A percentile compares a stretch with the other conserved stretches of the same genome.
These are phyloP conservation scores for Nigrograna mackinnonii DNA, from an alignment of 2,329 filamentous ascomycete genomes.

Conservation along the genomic window DNA sequence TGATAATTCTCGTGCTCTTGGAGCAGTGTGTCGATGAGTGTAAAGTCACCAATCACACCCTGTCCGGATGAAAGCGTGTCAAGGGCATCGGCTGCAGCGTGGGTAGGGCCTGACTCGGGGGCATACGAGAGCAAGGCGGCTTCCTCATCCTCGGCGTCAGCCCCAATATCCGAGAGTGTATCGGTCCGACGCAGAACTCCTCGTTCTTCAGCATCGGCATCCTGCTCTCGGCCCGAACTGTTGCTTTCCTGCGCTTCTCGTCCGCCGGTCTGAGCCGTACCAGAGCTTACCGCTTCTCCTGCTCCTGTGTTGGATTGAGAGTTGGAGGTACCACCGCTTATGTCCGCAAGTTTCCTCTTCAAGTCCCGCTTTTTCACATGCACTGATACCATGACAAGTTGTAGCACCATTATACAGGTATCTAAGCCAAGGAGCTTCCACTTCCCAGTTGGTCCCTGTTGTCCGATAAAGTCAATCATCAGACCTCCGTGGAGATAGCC, in stretches of 20 bases:
- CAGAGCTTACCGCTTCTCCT: conserved; percentile 2
- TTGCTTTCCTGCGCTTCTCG: conserved; percentile 9
- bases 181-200: conserved; percentile 52
- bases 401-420: conserved; percentile 56
- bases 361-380: conserved; percentile 56
- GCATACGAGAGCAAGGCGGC: conserved; percentile 29
- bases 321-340: conserved; percentile 22
- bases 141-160: conserved; percentile 43
- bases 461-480: conserved; percentile 67
- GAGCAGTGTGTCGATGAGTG: conserved; percentile 44
- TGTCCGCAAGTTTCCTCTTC: conserved; percentile 40
- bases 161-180: conserved; percentile 40
- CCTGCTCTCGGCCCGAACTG: conserved; percentile 46
- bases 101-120: conserved; percentile 22
- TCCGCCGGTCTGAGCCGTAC: conserved; percentile 10
- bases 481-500: conserved; percentile 65
- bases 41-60: conserved; percentile 49
- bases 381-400: conserved; percentile 61
- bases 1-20: conserved; percentile 46
- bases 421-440: conserved; percentile 58
- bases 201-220: conserved; percentile 63
- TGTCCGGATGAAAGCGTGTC: conserved; percentile 53
- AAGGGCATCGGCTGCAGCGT: conserved; percentile 41
- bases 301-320: conserved; percentile 7
- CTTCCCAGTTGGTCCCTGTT: conserved; percentile 60